Percentiles rank a stretch among this genome's conserved stretches.
These are phyloP conservation scores for Aspergillus uvarum DNA, from an alignment of 2,329 filamentous ascomycete genomes.

Conservation along the genomic window DNA sequence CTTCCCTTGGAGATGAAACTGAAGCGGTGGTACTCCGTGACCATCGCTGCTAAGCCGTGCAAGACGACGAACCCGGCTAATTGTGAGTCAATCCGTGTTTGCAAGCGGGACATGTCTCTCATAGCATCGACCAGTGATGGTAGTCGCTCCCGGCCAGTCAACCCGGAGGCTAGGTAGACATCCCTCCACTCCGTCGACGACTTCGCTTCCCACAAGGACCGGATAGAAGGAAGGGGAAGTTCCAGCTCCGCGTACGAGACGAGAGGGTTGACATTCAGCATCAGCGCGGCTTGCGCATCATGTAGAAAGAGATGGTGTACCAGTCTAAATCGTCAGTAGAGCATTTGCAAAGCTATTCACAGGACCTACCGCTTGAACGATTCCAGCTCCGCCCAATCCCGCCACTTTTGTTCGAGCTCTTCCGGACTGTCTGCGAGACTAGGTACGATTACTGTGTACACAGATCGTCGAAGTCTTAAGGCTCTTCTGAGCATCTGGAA, in stretches of 20 bases:
- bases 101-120: conserved; percentile 56
- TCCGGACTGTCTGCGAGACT: conserved; percentile 56
- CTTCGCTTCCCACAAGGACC: conserved; percentile 65
- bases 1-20: conserved; percentile 49
- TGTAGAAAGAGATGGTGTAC: conserved; percentile 65
- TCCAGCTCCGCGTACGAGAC: conserved; percentile 70
- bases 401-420: conserved; percentile 64
- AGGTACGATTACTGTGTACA: conserved; percentile 54
- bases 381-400: conserved; percentile 62
- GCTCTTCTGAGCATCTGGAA: conserved; percentile 54
- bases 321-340: conserved; percentile 39
- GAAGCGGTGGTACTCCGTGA: conserved; percentile 61
- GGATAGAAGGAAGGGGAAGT: conserved; percentile 62
- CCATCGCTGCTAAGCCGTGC: conserved; percentile 64
- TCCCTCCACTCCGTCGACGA: conserved; percentile 65
- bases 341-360: conserved; percentile 2
- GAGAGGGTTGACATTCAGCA: conserved; percentile 62
- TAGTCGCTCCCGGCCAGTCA: conserved; percentile 33
- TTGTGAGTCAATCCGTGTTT: conserved; percentile 56
- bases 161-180: conserved; percentile 49
- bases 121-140: conserved; percentile 50
- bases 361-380: conserved; percentile 60
- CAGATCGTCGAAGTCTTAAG: conserved; percentile 59
- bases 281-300: conserved; percentile 68
- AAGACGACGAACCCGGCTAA: conserved; percentile 61